Percentiles rank a stretch among this genome's conserved stretches.
Evolutionary conservation across 140 eudicot species (phyloP).

Genomic region (Ambrosia hybrid): DNA sequence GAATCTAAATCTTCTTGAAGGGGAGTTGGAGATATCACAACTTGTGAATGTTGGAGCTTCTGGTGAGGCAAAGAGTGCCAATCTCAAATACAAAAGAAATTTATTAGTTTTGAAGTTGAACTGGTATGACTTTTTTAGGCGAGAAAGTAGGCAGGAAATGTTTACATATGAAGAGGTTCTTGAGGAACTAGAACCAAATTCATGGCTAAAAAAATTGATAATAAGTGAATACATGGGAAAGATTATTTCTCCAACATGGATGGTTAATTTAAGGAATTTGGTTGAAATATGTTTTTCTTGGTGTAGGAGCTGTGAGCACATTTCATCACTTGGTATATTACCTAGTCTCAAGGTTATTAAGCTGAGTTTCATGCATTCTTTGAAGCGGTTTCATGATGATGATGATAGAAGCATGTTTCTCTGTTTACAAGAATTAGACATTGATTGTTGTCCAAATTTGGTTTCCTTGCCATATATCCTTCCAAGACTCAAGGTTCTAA

Average conservation of each 20-base stretch:
- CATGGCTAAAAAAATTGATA: not conserved
- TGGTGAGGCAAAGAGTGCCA: not conserved
- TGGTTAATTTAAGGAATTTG: not conserved
- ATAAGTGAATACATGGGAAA: not conserved
- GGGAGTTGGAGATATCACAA: not conserved
- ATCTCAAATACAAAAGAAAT: constrained; percentile 1
- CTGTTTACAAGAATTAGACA: not conserved
- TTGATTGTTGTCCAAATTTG: not conserved
- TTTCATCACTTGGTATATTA: not conserved
- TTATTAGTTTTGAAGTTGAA: not conserved
- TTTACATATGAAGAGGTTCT: not conserved
- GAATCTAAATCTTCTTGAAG: constrained; percentile 17
- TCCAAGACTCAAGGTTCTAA: not conserved
- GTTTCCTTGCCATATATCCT: constrained; percentile 2
- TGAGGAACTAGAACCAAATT: constrained; percentile 18
- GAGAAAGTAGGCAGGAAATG: not conserved
- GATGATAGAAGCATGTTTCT: not conserved
- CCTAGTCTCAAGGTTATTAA: not conserved
- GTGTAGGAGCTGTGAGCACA: not conserved
- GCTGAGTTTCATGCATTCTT: not conserved
- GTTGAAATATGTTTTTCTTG: not conserved
- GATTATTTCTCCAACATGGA: constrained; percentile 3
- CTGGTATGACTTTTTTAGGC: not conserved
- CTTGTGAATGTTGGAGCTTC: constrained; percentile 9
- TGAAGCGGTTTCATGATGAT: not conserved